Percentiles rank a stretch among this genome's conserved stretches.
These are phyloP conservation scores for Ceratobasidium papillatum DNA, from an alignment of 1,284 basidiomycete genomes.

Conservation along the genomic window DNA sequence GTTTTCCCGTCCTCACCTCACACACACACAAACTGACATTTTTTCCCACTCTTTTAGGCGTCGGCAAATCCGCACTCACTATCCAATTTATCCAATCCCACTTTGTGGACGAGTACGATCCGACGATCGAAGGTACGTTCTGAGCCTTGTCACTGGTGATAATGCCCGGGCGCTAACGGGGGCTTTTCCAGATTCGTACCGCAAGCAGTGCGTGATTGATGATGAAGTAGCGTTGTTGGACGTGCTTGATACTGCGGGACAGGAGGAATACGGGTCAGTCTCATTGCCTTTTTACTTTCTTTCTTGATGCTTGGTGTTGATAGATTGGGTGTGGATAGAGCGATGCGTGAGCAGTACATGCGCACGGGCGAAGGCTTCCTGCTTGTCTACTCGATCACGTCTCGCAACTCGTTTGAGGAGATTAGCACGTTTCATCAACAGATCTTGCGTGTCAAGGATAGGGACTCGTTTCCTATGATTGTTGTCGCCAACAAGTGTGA, in stretches of 20 bases:
- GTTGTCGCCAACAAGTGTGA: conserved; percentile 99
- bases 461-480: conserved; percentile 97
- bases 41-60: conserved; percentile 65
- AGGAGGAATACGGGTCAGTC: conserved; percentile 97
- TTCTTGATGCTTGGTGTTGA: not conserved
- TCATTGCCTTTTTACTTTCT: conserved; percentile 36
- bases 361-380: conserved; percentile 98
- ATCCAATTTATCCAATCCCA: conserved; percentile 98
- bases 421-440: conserved; percentile 98
- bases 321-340: conserved; percentile 58
- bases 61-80: conserved; percentile 95
- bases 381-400: conserved; percentile 98
- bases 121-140: conserved; percentile 89
- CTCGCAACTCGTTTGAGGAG: conserved; percentile 97
- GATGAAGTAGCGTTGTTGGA: conserved; percentile 97
- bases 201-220: conserved; percentile 96
- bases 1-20: not conserved
- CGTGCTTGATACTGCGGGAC: conserved; percentile 97
- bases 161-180: conserved; percentile 2
- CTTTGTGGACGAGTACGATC: conserved; percentile 99
- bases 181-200: conserved; percentile 78
- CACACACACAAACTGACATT: not conserved
- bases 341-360: conserved; percentile 99
- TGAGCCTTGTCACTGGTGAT: not conserved
- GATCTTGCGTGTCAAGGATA: conserved; percentile 96